Evolutionary conservation across 768 basidiomycete genomes (phyloP), one percentile per base, ranked within the genome.

Genomic region (Psilocybe subaeruginosa): DNA sequence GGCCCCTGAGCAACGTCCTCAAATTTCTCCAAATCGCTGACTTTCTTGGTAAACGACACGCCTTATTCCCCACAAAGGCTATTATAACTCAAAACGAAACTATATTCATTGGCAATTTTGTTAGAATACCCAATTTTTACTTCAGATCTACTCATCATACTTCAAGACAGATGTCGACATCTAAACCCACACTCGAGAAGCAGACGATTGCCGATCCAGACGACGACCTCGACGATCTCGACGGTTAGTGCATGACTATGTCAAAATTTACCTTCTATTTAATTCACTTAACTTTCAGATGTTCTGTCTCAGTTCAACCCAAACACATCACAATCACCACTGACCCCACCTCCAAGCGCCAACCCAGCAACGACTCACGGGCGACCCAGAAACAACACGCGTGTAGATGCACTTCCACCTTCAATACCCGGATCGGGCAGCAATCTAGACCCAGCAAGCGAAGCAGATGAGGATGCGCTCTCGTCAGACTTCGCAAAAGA

Each of bases 181-280:
- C 62, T 37, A 65, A 67, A 56, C 68, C 69, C 12, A 65, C 62
- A 4, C 58, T 69, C 17, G 61, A 68, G 41, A 68, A 72, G 56
- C 37, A 39, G 14, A 60, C 66, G 35, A 56, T 61, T 17, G 65
- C 63, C 11, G 71, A 74, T 37, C 56, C 60, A 3, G 80, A 82
- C 30, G 87, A 88, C 19, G 86, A 91, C 70, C 69, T 89, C 17
- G 89, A 91, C 68, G 89, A 91, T 67, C 82, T 91, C 50, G 89
- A 91, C 70, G 83, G 81, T 80, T 59, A 35, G 65, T 23, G 49
- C 67, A 56, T 30, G 17, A 47, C 5, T 30, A 48, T 57, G 47
- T 56, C 27, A 23, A 54, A 23, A 64, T n/a, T n/a, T 53, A 48
- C 29, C 16, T 37, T 23, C 49, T 58, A 51, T n/a, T 16, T 5